These are phyloP conservation scores for Laburnicola sp. DNA, from an alignment of 2,329 filamentous ascomycete species.

Conservation along the genomic window DNA sequence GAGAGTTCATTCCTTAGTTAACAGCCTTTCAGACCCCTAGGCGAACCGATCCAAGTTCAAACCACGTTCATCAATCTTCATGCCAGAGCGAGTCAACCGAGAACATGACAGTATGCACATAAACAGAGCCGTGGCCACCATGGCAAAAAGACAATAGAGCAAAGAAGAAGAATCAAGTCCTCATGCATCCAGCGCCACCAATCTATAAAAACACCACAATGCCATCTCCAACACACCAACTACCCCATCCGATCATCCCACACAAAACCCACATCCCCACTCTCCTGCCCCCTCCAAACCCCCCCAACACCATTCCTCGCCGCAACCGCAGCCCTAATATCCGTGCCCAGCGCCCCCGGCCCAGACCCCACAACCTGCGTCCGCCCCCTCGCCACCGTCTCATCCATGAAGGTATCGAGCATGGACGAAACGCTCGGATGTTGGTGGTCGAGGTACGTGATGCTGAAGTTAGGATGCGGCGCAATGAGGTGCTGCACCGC, in stretches of 20 bases:
- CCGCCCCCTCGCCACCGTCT: constrained; percentile 20
- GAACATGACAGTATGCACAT: no score
- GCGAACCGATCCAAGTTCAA: no score
- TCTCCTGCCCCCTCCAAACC: constrained; percentile 35
- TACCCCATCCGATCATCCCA: constrained; percentile 38
- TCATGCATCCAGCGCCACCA: no score
- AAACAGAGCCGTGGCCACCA: no score
- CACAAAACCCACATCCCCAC: constrained; percentile 28
- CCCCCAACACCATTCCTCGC: constrained; percentile 19
- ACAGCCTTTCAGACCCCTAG: no score
- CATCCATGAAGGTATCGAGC: constrained; percentile 21
- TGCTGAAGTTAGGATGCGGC: constrained; percentile 16
- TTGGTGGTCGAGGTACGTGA: constrained; percentile 25
- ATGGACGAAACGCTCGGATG: constrained; percentile 18
- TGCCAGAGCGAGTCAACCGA: no score
- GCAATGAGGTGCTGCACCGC: constrained; percentile 12
- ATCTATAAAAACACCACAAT: no score
- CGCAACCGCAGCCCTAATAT: constrained; percentile 32
- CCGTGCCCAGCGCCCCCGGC: constrained; percentile 26
- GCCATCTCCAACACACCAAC: no score
- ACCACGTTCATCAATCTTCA: no score
- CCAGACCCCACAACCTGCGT: constrained; percentile 31
- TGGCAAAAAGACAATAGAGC: no score
- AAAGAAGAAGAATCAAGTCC: no score
- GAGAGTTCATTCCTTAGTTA: no score